Evolutionary conservation across 257 asterid species (phyloP).

Genomic region (Thymus mandschuricus): DNA sequence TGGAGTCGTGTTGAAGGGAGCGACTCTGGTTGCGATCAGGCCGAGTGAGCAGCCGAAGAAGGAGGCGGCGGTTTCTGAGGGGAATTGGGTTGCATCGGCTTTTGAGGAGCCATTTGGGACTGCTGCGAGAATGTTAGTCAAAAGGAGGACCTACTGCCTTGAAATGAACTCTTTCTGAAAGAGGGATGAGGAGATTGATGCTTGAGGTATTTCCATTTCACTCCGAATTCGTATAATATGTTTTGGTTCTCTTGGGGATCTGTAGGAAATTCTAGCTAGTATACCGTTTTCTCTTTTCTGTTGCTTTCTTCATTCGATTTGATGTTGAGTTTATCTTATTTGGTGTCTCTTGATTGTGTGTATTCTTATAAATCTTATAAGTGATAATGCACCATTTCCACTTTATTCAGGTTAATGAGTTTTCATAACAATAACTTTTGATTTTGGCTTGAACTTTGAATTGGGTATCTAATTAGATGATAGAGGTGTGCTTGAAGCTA

Average conservation of each 20-base stretch:
- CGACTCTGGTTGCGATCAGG: conserved; percentile 74
- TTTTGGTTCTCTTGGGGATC: conserved; percentile 8
- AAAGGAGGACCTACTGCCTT: conserved; percentile 76
- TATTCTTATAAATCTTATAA: conserved; percentile 4
- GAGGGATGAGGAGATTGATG: conserved; percentile 12
- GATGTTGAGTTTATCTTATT: not conserved
- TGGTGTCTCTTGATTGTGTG: conserved; percentile 3
- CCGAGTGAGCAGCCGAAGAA: conserved; percentile 70
- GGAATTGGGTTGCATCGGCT: conserved; percentile 60
- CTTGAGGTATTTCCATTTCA: conserved; percentile 38
- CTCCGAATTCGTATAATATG: not conserved
- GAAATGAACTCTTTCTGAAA: conserved; percentile 76
- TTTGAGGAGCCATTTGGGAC: conserved; percentile 76
- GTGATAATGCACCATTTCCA: conserved; percentile 7
- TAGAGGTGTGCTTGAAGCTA: not conserved
- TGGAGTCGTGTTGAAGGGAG: conserved; percentile 70
- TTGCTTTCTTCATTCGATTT: not conserved
- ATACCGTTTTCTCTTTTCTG: not conserved
- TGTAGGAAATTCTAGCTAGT: conserved; percentile 11
- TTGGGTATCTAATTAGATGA: not conserved
- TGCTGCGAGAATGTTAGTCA: conserved; percentile 73
- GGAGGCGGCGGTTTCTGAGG: conserved; percentile 53
- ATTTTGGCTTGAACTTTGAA: conserved; percentile 5
- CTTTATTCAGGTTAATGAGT: conserved; percentile 6
- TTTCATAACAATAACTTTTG: not conserved